Conservation (phyloP, 2,329 filamentous ascomycete genomes). For the Pseudogymnoascus sp. region DNA sequence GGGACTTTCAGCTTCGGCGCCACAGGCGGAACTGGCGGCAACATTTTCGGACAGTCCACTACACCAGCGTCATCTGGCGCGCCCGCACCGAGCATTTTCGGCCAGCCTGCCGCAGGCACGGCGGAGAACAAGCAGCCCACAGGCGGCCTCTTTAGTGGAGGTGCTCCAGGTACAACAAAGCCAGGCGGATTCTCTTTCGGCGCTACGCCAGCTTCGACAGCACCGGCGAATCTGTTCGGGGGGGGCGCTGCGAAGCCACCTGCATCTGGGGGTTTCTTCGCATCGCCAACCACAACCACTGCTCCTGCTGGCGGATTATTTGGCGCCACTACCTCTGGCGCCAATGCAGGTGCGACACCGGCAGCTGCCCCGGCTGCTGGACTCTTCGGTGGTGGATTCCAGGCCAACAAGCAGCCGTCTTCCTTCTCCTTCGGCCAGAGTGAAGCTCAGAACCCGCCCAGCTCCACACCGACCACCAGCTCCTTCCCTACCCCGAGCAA, state of each 20-base stretch:
- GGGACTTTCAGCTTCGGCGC: constrained; percentile 27
- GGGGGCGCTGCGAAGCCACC: not conserved
- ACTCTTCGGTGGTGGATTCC: constrained; percentile 23
- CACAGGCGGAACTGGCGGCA: constrained; percentile 11
- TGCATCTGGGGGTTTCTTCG: constrained; percentile 18
- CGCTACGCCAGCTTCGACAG: constrained; percentile 10
- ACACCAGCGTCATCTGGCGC: constrained; percentile 18
- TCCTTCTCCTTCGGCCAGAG: constrained; percentile 1
- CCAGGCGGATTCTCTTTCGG: constrained; percentile 3
- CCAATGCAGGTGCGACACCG: constrained; percentile 3
- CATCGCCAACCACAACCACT: constrained; percentile 22
- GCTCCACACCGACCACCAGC: not conserved
- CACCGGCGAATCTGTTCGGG: constrained; percentile 9
- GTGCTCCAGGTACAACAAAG: not conserved
- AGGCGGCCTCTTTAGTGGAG: constrained; percentile 12
- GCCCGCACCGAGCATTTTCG: constrained; percentile 26
- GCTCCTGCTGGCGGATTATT: constrained; percentile 18
- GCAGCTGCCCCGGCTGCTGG: constrained; percentile 22
- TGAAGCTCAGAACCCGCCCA: not conserved
- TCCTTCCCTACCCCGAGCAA: not conserved
- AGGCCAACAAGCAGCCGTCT: constrained; percentile 12
- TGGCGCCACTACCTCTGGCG: constrained; percentile 9
- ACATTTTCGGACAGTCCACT: not conserved
- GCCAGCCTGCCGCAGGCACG: constrained; percentile 13
- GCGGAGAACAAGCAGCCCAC: not conserved